These are phyloP conservation scores for Saururus chinensis DNA, from an alignment of 164 flowering plant genomes.

Conservation along the genomic window DNA sequence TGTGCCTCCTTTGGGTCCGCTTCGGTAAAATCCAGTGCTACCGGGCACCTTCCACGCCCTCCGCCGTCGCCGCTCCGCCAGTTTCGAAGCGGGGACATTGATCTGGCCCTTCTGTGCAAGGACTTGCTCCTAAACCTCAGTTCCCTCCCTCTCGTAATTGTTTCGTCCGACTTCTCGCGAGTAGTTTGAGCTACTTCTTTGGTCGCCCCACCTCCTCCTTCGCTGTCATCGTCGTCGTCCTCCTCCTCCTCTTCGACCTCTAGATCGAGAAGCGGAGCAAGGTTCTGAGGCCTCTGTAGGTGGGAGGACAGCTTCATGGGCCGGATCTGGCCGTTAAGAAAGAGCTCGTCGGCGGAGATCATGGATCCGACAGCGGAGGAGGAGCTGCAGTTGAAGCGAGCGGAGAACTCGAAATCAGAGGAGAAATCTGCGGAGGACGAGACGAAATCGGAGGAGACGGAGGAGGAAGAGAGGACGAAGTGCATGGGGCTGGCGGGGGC, in stretches of 20 bases:
- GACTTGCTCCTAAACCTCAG: slow-evolving; percentile 29
- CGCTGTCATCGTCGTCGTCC: not conserved
- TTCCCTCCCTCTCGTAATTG: not conserved
- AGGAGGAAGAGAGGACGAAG: slow-evolving; percentile 18
- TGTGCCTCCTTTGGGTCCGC: slow-evolving; percentile 6
- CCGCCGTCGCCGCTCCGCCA: slow-evolving; percentile 24
- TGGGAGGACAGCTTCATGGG: slow-evolving; percentile 64
- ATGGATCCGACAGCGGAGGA: slow-evolving; percentile 26
- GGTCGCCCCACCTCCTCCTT: slow-evolving; percentile 1
- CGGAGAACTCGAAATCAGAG: slow-evolving; percentile 51
- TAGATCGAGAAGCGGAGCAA: slow-evolving; percentile 43
- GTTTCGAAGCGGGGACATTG: slow-evolving; percentile 43
- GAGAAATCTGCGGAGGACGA: slow-evolving; percentile 6
- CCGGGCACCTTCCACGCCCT: slow-evolving; percentile 2
- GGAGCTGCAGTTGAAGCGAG: slow-evolving; percentile 21
- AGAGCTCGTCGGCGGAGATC: slow-evolving; percentile 71
- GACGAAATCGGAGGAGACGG: slow-evolving; percentile 1
- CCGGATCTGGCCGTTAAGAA: slow-evolving; percentile 69
- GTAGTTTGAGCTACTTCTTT: slow-evolving; percentile 3
- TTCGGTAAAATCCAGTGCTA: slow-evolving; percentile 1
- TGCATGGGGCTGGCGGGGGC: slow-evolving; percentile 73
- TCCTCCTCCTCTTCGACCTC: slow-evolving; percentile 31
- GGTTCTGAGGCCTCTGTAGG: slow-evolving; percentile 40
- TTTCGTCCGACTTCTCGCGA: not conserved
- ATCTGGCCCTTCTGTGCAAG: slow-evolving; percentile 46